These are phyloP conservation scores for Colletotrichum sansevieriae DNA, from an alignment of 2,329 filamentous ascomycete genomes.

Conservation along the genomic window DNA sequence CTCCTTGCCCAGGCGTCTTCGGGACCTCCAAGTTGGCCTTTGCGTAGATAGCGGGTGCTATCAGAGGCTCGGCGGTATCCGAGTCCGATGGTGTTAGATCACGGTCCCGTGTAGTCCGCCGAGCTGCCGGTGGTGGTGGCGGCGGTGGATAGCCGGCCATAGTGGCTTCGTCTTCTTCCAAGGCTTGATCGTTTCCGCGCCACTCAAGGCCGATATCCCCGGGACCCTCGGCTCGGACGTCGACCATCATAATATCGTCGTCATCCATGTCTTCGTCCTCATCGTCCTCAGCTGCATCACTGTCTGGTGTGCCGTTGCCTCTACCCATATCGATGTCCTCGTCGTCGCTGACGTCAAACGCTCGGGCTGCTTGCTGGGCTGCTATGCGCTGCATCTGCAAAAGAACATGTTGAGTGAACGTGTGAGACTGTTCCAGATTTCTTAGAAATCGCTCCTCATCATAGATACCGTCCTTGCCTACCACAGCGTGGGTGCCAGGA, in stretches of 20 bases:
- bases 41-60: constrained; percentile 70
- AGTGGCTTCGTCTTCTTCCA: constrained; percentile 83
- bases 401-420: constrained; percentile 53
- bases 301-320: constrained; percentile 41
- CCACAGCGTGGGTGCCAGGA: constrained; percentile 80
- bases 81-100: constrained; percentile 79
- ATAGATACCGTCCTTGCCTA: constrained; percentile 84
- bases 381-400: constrained; percentile 48
- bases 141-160: constrained; percentile 80
- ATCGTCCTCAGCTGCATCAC: constrained; percentile 46
- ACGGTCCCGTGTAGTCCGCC: constrained; percentile 61
- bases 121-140: constrained; percentile 57
- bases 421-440: constrained; percentile 50
- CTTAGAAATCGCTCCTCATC: constrained; percentile 79
- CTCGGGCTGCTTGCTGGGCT: constrained; percentile 49
- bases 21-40: constrained; percentile 81
- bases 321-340: constrained; percentile 46
- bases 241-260: constrained; percentile 71
- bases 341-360: constrained; percentile 54
- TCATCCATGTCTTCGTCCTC: constrained; percentile 63
- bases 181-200: constrained; percentile 71
- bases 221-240: constrained; percentile 59
- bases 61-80: constrained; percentile 77
- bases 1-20: constrained; percentile 76
- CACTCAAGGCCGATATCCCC: constrained; percentile 64